Evolutionary conservation across 257 asterid genomes (phyloP), one percentile per base, ranked within the genome.

Genomic region (Petunia axillaris): DNA sequence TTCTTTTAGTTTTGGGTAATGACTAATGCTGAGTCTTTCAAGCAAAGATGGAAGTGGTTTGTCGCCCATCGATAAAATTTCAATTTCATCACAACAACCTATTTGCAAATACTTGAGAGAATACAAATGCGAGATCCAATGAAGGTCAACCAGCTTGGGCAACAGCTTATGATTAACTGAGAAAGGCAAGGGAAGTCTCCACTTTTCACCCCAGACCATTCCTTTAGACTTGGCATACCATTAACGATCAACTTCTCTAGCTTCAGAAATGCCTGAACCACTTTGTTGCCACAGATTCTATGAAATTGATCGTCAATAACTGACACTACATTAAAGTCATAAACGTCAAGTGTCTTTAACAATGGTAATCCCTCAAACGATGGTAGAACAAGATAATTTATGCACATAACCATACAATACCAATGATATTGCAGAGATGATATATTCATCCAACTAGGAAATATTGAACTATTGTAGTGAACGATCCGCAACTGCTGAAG

Each of bases 361-460:
- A 86, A 84, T 5, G 89, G 90, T 13, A 90, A 79, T 59, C 80
- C 78, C 35, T 91, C 92, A 7, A 90, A 43, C 4, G 87, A 85
- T 8, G 92, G 91, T 52, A 88, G 52, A 53, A 68, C 43, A 41
- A 78, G 75, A 70, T 92, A 90, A 53, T 87, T 82, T 71, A 53
- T 81, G 88, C 91, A 90, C 70, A 71, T 81, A 81, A 76, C 43
- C 85, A 78, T 10, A 87, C 84, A 11, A 87, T 84, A 77, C 75
- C 82, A 63, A 83, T 39, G 57, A 90, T 84, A 37, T 84, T 67
- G 6, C 57, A 16, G 55, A 81, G 88, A 6, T 80, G 90, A 90
- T 39, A 84, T 77, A 81, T 80, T 81, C 16, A 90, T 87, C 94
- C 94, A 90, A 6, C 83, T 64, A 1, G 94, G 89, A 82, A 87